Base-by-base conservation (phyloP, 345 rosid species). In the Populus euphratica region DNA sequence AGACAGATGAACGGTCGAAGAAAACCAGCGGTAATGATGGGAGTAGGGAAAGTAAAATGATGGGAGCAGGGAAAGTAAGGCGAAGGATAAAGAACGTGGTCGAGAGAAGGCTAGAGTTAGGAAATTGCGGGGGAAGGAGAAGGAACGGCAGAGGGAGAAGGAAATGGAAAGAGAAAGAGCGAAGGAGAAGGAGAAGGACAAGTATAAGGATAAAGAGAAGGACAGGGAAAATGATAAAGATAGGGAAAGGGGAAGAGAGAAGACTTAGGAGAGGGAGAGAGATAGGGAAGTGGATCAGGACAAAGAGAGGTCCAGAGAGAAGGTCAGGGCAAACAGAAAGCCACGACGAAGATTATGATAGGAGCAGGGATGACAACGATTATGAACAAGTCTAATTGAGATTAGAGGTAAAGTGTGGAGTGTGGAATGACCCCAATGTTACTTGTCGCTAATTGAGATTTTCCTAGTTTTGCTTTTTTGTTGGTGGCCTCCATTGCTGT, bases 231-330 rank as follows among this genome's bases (percentile, higher is more conserved):
- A 52, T 69, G 89, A 86, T n/a, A 87, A 83, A 64, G 87, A 70
- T 23, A 83, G 77, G 75, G 89, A 83, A 62, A 84, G 77, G 67
- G 85, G 73, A 63, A 81, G 83, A 77, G 93, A 89, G 79, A 90
- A 81, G 80, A 69, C 66, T 25, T 85, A 68, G 79, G 88, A 81
- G 69, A 74, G 82, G 73, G 84, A 83, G 79, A 82, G 81, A 80
- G 92, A 89, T 47, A 87, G 83, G 78, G 91, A 85, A 70, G 76
- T 72, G 63, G 92, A 87, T 64, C 81, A 80, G 77, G 80, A 81
- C 39, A 82, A 86, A 81, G 82, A 91, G 25, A 84, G 75, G 72
- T 84, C 81, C 81, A 69, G 68, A 78, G 77, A 71, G 79, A 84
- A 74, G 81, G 81, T 75, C 14, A n/a, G 36, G 81, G 67, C 8